Conservation (phyloP, 805 yeast genomes). For the Candida hispaniensis region DNA sequence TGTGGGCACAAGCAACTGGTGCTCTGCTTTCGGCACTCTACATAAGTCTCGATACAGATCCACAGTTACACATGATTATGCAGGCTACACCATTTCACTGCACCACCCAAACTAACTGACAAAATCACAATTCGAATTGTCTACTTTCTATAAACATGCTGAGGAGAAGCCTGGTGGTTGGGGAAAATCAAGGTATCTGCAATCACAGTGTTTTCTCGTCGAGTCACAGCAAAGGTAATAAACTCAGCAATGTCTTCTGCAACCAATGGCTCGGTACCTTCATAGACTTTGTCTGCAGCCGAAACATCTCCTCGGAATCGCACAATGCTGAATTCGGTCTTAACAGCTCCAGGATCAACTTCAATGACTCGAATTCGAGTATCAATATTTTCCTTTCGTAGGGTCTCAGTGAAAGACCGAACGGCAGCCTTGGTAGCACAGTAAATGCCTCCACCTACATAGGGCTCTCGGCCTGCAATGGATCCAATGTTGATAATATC, state of each 20-base stretch:
- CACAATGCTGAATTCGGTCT: slow-evolving; percentile 60
- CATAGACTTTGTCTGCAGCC: slow-evolving; percentile 55
- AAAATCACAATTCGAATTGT: not conserved
- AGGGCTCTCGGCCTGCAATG: slow-evolving; percentile 60
- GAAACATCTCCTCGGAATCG: slow-evolving; percentile 52
- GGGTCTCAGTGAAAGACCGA: slow-evolving; percentile 43
- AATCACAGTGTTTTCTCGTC: slow-evolving; percentile 60
- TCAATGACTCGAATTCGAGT: slow-evolving; percentile 64
- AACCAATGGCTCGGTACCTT: slow-evolving; percentile 55
- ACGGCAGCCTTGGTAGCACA: slow-evolving; percentile 61
- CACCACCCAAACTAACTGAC: not conserved
- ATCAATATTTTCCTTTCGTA: slow-evolving; percentile 63
- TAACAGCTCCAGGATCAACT: slow-evolving; percentile 70
- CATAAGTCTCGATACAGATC: too few species aligned
- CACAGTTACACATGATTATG: too few species aligned
- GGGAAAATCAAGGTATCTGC: slow-evolving; percentile 81
- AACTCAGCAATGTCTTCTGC: slow-evolving; percentile 70
- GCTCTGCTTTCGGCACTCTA: too few species aligned
- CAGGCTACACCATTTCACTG: not conserved
- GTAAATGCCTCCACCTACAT: slow-evolving; percentile 62
- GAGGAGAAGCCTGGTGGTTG: slow-evolving; percentile 71
- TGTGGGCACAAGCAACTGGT: too few species aligned
- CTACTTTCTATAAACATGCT: slow-evolving; percentile 39
- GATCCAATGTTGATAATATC: slow-evolving; percentile 59
- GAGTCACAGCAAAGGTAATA: slow-evolving; percentile 54